These are phyloP conservation scores for Alopecurus myosuroides DNA, from an alignment of 176 grass and related monocot genomes.

Conservation along the genomic window DNA sequence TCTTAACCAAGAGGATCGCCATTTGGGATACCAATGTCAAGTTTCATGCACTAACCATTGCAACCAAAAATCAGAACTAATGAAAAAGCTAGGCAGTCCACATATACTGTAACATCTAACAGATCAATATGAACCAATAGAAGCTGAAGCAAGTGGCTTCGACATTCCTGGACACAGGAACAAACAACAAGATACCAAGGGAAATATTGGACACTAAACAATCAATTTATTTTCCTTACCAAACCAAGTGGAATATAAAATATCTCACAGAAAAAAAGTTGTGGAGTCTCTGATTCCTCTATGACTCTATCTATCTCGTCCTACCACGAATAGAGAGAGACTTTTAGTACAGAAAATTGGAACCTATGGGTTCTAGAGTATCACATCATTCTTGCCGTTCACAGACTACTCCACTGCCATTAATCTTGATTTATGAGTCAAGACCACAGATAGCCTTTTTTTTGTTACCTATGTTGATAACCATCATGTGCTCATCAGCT, in stretches of 20 bases:
- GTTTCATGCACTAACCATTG: no score
- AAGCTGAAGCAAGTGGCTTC: no score
- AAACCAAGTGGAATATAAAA: background rate
- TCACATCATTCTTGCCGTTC: background rate
- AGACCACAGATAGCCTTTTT: background rate
- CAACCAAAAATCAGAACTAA: no score
- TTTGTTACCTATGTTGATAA: background rate
- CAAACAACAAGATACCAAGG: background rate
- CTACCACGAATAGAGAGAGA: no score
- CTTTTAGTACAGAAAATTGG: no score
- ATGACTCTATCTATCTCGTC: no score
- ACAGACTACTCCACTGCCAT: background rate
- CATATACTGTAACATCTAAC: no score
- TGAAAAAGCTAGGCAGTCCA: no score
- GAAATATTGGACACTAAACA: background rate
- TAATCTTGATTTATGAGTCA: background rate
- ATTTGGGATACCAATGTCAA: no score
- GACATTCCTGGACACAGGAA: background rate
- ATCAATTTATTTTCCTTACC: background rate
- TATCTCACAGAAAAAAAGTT: background rate
- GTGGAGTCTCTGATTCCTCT: background rate
- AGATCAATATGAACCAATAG: no score
- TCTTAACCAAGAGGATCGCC: no score
- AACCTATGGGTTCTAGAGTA: no score
- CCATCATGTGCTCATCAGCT: background rate